Evolutionary conservation across 805 yeast genomes (phyloP).

Genomic region (Monosporozyma aquatica): DNA sequence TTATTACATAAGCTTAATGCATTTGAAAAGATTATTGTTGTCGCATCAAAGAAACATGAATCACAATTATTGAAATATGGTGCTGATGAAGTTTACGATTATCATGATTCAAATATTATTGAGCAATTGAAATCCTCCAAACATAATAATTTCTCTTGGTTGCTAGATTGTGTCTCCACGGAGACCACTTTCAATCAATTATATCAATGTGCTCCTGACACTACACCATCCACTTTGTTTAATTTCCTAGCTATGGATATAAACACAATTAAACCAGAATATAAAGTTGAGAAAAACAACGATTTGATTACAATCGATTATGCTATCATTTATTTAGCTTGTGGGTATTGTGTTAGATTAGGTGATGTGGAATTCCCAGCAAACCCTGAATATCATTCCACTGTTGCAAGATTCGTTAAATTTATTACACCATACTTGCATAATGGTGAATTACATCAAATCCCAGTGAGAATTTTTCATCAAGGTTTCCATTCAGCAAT

Average conservation of each 20-base stretch:
- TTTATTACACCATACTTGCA: constrained; percentile 14
- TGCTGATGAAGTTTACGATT: constrained; percentile 41
- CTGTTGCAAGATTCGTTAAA: constrained; percentile 21
- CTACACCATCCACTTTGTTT: constrained; percentile 30
- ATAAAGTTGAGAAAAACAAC: no score
- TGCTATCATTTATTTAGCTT: constrained; percentile 32
- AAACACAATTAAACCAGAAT: constrained; percentile 17
- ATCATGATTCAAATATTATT: constrained; percentile 35
- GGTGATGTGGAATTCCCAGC: constrained; percentile 15
- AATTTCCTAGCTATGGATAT: constrained; percentile 20
- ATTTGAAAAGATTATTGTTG: constrained; percentile 34
- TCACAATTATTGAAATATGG: constrained; percentile 36
- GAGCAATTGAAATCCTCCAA: constrained; percentile 31
- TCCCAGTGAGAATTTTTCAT: constrained; percentile 25
- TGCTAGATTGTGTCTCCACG: constrained; percentile 27
- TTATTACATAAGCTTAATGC: constrained; percentile 39
- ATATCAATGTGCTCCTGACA: constrained; percentile 28
- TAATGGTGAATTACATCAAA: constrained; percentile 23
- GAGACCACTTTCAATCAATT: constrained; percentile 23
- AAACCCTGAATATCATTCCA: constrained; percentile 14
- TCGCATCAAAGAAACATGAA: constrained; percentile 40
- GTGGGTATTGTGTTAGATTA: constrained; percentile 29
- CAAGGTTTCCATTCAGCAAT: constrained; percentile 23
- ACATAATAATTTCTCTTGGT: constrained; percentile 21
- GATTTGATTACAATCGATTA: constrained; percentile 24